Conservation (phyloP, 257 asterid species). For the Plantago elongata region DNA sequence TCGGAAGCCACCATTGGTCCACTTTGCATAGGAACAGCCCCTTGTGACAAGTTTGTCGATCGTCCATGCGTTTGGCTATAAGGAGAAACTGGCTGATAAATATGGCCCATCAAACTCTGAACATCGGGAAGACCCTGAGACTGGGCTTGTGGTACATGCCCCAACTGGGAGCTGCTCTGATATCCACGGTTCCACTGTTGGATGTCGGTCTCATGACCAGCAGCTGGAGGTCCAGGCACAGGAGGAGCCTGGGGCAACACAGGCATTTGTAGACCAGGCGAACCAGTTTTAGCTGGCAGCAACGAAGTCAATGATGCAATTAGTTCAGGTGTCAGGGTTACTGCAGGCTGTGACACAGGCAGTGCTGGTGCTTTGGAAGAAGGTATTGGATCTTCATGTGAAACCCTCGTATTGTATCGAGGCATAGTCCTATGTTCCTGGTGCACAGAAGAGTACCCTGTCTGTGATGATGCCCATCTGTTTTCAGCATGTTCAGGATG, state of each 20-base stretch:
- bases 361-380: conserved; percentile 40
- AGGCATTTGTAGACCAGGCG: conserved; percentile 42
- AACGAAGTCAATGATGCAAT: conserved; percentile 75
- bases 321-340: conserved; percentile 81
- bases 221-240: conserved; percentile 29
- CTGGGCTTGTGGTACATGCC: conserved; percentile 31
- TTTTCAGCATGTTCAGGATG: conserved; percentile 47
- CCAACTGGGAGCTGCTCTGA: conserved; percentile 44
- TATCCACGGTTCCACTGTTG: conserved; percentile 53
- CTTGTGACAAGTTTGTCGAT: conserved; percentile 36
- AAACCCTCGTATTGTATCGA: conserved; percentile 33
- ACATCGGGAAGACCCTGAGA: conserved; percentile 37
- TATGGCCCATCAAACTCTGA: conserved; percentile 32
- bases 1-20: conserved; percentile 42
- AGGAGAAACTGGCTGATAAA: conserved; percentile 36
- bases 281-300: conserved; percentile 43
- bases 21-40: conserved; percentile 35
- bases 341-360: conserved; percentile 44
- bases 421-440: conserved; percentile 40
- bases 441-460: conserved; percentile 37
- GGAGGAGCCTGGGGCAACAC: conserved; percentile 32
- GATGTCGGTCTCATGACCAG: conserved; percentile 37
- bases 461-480: conserved; percentile 30
- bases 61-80: conserved; percentile 43
- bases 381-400: conserved; percentile 38